Percentiles rank a stretch among this genome's conserved stretches.
phyloP scores from a whole-genome alignment of 305 asterid species.

The Striga hermonthica region DNA sequence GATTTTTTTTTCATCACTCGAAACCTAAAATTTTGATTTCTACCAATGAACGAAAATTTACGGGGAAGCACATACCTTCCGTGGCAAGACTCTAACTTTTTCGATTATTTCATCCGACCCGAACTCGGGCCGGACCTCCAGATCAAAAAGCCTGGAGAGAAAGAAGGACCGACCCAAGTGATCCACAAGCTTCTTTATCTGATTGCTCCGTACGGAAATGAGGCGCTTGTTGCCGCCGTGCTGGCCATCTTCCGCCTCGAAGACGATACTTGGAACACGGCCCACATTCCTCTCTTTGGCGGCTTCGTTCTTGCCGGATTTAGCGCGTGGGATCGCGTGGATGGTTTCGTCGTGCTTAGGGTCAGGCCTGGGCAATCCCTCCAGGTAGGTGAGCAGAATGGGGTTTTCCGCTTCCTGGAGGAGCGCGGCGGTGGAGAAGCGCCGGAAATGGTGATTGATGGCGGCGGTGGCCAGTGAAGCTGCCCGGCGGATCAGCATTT shows the following conservation, averaged over 20 bases:
- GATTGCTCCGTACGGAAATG: conserved; percentile 73
- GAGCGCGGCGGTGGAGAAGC: conserved; percentile 43
- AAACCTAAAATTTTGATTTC: background rate
- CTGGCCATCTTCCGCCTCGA: conserved; percentile 93
- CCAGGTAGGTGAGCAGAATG: conserved; percentile 45
- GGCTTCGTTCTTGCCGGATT: conserved; percentile 65
- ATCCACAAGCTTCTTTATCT: conserved; percentile 87
- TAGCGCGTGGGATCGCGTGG: conserved; percentile 62
- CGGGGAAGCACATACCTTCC: conserved; percentile 43
- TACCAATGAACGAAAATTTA: background rate
- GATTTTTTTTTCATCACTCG: background rate
- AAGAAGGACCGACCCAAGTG: conserved; percentile 69
- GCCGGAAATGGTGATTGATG: conserved; percentile 44
- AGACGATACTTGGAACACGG: conserved; percentile 81
- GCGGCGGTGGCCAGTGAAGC: conserved; percentile 40
- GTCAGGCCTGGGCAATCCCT: conserved; percentile 76
- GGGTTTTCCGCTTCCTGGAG: conserved; percentile 33
- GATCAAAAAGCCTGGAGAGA: conserved; percentile 68
- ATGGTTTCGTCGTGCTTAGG: conserved; percentile 76
- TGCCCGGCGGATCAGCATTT: conserved; percentile 76
- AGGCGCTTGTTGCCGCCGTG: conserved; percentile 94
- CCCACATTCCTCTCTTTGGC: conserved; percentile 70
- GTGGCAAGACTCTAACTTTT: conserved; percentile 80
- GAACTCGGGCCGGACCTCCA: conserved; percentile 65
- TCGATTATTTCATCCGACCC: conserved; percentile 62